Evolutionary conservation across 345 rosid species (phyloP).

Genomic region (Laguncularia racemosa): DNA sequence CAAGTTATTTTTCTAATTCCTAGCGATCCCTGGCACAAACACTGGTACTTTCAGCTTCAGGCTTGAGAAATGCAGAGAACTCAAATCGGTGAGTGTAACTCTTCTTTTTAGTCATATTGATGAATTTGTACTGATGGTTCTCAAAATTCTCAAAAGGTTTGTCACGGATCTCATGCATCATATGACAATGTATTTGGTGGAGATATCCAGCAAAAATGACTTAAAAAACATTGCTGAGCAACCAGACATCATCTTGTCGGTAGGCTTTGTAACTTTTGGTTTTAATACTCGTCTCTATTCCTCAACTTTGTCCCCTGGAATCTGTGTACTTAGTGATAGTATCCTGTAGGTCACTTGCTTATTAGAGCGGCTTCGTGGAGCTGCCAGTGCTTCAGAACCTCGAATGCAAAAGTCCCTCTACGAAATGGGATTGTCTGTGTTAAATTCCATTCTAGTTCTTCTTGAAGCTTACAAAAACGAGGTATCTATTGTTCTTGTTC

Average conservation of each 20-base stretch:
- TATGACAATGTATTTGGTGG: slow-evolving; percentile 61
- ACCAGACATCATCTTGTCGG: slow-evolving; percentile 79
- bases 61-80: slow-evolving; percentile 60
- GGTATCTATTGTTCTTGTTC: slow-evolving; percentile 34
- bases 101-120: slow-evolving; percentile 7
- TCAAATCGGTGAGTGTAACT: slow-evolving; percentile 76
- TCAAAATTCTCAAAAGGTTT: slow-evolving; percentile 40
- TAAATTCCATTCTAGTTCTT: slow-evolving; percentile 64
- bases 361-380: slow-evolving; percentile 93
- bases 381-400: slow-evolving; percentile 91
- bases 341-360: slow-evolving; percentile 72
- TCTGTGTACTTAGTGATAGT: neutral
- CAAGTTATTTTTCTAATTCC: slow-evolving; percentile 17
- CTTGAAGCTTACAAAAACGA: slow-evolving; percentile 92
- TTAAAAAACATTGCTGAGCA: slow-evolving; percentile 71
- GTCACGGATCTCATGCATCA: slow-evolving; percentile 76
- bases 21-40: slow-evolving; percentile 94
- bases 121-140: slow-evolving; percentile 12
- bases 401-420: slow-evolving; percentile 84
- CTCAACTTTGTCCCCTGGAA: no score
- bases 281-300: no score
- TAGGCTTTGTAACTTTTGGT: slow-evolving; percentile 18
- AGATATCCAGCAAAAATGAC: slow-evolving; percentile 64
- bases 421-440: slow-evolving; percentile 78
- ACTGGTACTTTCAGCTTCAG: slow-evolving; percentile 89